These are phyloP conservation scores for Tolypocladium ophioglossoides DNA, from an alignment of 2,329 filamentous ascomycete species.

Conservation along the genomic window DNA sequence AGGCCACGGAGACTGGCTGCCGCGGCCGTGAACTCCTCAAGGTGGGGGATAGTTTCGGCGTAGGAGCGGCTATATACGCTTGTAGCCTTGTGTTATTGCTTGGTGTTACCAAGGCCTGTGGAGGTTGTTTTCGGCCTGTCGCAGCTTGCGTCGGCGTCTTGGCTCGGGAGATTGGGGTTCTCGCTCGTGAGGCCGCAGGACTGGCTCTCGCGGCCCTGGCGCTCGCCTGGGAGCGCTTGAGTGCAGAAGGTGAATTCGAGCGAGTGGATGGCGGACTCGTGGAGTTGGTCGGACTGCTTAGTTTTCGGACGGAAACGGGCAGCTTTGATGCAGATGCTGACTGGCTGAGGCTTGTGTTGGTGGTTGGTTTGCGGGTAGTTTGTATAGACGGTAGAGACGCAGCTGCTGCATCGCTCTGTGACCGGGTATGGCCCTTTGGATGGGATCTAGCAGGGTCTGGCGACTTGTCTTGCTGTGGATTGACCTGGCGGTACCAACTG, in stretches of 20 bases:
- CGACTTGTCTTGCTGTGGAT: constrained; percentile 12
- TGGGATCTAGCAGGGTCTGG: constrained; percentile 10
- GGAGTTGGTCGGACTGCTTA: constrained; percentile 32
- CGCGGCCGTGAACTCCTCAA: constrained; percentile 74
- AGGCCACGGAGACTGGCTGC: constrained; percentile 65
- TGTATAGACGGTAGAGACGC: constrained; percentile 21
- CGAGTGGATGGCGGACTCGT: constrained; percentile 42
- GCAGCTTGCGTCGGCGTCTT: constrained; percentile 32
- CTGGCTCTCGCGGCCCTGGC: constrained; percentile 27
- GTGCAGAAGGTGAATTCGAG: constrained; percentile 42
- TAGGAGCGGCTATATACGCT: constrained; percentile 62
- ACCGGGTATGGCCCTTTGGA: constrained; percentile 32
- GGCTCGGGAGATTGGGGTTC: constrained; percentile 28
- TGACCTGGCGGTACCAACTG: constrained; percentile 47
- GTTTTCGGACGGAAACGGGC: constrained; percentile 34
- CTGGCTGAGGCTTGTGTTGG: constrained; percentile 12
- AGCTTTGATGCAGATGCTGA: constrained; percentile 29
- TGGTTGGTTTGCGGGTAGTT: constrained; percentile 20
- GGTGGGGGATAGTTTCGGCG: constrained; percentile 65
- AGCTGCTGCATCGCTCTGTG: constrained; percentile 51
- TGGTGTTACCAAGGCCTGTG: constrained; percentile 30
- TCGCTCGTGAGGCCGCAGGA: constrained; percentile 26
- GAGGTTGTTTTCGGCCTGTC: constrained; percentile 27
- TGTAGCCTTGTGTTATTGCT: constrained; percentile 52
- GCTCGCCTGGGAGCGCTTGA: constrained; percentile 31